Conservation (phyloP, 306 rosid species). For the Vicia villosa region DNA sequence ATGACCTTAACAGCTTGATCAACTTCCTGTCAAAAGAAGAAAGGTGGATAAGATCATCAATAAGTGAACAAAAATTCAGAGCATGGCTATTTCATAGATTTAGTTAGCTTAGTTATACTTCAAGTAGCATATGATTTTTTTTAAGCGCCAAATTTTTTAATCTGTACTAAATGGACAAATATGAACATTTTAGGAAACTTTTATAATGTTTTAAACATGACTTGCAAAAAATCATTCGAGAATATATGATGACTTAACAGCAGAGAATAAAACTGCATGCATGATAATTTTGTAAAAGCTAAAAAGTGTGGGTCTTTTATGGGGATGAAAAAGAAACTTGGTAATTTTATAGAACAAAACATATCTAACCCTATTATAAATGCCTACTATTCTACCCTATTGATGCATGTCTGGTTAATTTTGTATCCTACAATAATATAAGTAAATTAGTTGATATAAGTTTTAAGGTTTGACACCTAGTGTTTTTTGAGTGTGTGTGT, state of each 20-base stretch:
- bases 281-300: too few relatives aligned
- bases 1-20: conserved; percentile 78
- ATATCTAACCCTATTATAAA: not conserved
- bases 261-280: too few relatives aligned
- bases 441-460: not conserved
- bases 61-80: not conserved
- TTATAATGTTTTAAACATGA: too few relatives aligned
- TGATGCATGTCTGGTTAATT: not conserved
- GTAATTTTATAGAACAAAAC: too few relatives aligned
- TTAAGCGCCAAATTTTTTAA: too few relatives aligned
- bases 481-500: not conserved
- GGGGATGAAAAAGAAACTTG: too few relatives aligned
- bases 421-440: not conserved
- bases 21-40: conserved; percentile 54
- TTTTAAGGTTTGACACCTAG: not conserved
- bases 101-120: conserved; percentile 1
- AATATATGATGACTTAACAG: too few relatives aligned
- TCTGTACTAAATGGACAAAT: too few relatives aligned
- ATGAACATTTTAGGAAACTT: too few relatives aligned
- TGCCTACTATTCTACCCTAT: conserved; percentile 12
- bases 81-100: conserved; percentile 20
- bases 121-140: not conserved
- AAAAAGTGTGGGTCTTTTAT: too few relatives aligned
- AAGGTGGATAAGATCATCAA: conserved; percentile 21
- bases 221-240: too few relatives aligned